phyloP scores from a whole-genome alignment of 345 rosid genomes.

The Clausena lansium region DNA sequence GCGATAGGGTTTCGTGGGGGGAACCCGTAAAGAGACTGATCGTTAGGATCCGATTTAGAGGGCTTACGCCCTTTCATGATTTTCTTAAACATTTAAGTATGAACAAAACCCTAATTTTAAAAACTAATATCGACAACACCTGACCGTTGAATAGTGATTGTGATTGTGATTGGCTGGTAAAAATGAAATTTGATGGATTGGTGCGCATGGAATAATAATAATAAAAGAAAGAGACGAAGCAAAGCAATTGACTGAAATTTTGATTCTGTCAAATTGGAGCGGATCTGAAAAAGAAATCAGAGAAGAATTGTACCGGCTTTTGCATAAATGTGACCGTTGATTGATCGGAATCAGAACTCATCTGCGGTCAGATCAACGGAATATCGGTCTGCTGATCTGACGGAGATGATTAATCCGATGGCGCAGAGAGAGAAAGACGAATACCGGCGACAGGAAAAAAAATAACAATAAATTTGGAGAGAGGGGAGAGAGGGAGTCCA shows the following conservation, averaged over 20 bases:
- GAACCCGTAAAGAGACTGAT: slow-evolving; percentile 39
- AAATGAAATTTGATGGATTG: slow-evolving; percentile 13
- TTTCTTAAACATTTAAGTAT: slow-evolving; percentile 66
- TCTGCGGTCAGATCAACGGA: slow-evolving; percentile 22
- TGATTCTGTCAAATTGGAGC: neutral
- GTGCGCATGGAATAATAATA: slow-evolving; percentile 27
- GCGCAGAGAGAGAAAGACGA: neutral
- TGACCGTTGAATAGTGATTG: neutral
- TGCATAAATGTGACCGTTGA: slow-evolving; percentile 5
- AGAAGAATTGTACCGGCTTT: slow-evolving; percentile 14
- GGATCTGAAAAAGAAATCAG: slow-evolving; percentile 18
- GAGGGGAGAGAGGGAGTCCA: neutral
- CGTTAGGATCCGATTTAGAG: slow-evolving; percentile 59
- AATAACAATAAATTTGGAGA: neutral
- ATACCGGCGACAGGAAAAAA: neutral
- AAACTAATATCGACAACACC: neutral
- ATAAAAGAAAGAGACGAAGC: neutral
- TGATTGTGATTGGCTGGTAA: slow-evolving; percentile 10
- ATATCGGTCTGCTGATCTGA: slow-evolving; percentile 17
- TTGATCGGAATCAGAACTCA: slow-evolving; percentile 6
- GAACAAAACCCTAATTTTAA: slow-evolving; percentile 9
- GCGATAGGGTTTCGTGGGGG: slow-evolving; percentile 40
- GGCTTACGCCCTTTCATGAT: slow-evolving; percentile 77
- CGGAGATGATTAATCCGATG: slow-evolving; percentile 21
- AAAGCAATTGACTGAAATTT: neutral